Conservation (phyloP, 78 protist species). For the Planoprotostelium fungivorum region DNA sequence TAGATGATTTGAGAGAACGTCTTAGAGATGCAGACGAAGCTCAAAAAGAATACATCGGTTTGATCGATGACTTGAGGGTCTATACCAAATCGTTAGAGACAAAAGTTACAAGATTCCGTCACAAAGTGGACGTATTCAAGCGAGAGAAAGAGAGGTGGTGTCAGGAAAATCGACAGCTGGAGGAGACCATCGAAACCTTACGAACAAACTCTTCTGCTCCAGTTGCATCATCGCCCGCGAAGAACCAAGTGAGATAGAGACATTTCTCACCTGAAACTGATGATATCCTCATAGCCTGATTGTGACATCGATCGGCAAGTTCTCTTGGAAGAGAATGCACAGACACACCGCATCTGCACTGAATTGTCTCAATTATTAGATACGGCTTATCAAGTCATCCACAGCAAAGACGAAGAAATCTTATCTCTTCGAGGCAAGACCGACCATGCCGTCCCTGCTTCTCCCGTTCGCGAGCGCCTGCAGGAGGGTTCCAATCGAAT, state of each 20-base stretch:
- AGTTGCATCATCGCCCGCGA: background rate
- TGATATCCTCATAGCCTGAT: too few species aligned
- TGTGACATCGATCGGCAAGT: background rate
- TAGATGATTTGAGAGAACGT: background rate
- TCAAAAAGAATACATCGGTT: background rate
- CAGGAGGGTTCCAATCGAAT: background rate
- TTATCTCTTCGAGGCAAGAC: background rate
- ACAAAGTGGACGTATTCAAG: background rate
- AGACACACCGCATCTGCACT: background rate
- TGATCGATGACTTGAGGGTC: background rate
- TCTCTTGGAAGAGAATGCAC: background rate
- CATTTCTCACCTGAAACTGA: too few species aligned
- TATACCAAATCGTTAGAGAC: background rate
- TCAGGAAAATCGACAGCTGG: background rate
- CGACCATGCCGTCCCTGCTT: too few species aligned
- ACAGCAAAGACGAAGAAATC: background rate
- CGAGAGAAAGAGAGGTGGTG: background rate
- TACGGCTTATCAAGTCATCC: background rate
- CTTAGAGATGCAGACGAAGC: background rate
- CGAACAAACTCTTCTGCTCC: too few species aligned
- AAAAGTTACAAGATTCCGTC: background rate
- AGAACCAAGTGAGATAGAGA: too few species aligned
- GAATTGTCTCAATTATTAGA: background rate
- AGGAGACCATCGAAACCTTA: background rate
- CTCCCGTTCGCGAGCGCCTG: background rate